phyloP scores from a whole-genome alignment of 2,329 filamentous ascomycete genomes.

The Xylaria arbuscula region DNA sequence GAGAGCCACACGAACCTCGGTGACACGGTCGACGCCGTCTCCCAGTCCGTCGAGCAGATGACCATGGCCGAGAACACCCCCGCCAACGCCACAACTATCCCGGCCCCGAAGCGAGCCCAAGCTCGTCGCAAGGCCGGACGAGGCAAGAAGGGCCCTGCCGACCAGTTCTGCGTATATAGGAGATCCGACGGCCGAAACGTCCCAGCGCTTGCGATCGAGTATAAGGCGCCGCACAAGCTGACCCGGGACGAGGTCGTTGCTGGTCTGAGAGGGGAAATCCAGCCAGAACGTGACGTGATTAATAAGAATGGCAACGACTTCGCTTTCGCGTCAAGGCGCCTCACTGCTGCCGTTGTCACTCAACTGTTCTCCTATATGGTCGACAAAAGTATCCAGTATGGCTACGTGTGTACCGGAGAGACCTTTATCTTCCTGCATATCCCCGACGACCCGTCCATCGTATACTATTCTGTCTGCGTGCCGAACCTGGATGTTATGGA shows the following conservation, averaged over 20 bases:
- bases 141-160: constrained; percentile 47
- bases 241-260: constrained; percentile 48
- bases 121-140: constrained; percentile 40
- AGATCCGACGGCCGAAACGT: constrained; percentile 39
- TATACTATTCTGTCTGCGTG: constrained; percentile 51
- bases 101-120: constrained; percentile 18
- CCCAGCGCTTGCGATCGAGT: constrained; percentile 50
- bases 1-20: constrained; percentile 53
- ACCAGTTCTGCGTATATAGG: constrained; percentile 51
- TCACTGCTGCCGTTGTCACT: constrained; percentile 53
- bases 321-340: constrained; percentile 45
- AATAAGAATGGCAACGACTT: constrained; percentile 49
- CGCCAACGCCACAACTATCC: constrained; percentile 21
- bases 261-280: constrained; percentile 51
- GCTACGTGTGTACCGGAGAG: constrained; percentile 21
- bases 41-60: constrained; percentile 44
- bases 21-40: constrained; percentile 40
- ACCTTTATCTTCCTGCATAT: constrained; percentile 21
- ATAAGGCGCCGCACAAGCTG: constrained; percentile 44
- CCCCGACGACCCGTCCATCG: constrained; percentile 41
- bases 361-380: constrained; percentile 52
- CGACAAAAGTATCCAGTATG: constrained; percentile 23
- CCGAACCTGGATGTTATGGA: constrained; percentile 47
- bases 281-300: constrained; percentile 50
- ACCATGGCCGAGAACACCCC: constrained; percentile 32